A percentile compares a stretch with the other conserved stretches of the same genome.
Conservation (phyloP, 768 basidiomycete genomes). For the Termitomyces sp. region DNA sequence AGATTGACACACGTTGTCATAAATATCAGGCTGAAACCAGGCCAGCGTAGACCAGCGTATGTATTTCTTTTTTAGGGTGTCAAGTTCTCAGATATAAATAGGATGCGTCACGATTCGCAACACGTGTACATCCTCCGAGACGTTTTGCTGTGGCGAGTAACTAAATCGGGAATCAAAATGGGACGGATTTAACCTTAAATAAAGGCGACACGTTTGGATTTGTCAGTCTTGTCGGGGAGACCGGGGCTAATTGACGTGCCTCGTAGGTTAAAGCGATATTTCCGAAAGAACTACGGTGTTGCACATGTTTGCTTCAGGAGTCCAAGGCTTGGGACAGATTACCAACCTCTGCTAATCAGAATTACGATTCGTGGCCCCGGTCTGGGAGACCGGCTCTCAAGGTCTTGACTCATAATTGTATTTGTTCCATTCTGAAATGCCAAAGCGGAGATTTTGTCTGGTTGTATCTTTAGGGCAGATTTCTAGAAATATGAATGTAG, state of each 20-base stretch:
- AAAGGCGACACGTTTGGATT: background rate
- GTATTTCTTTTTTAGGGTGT: too few species aligned
- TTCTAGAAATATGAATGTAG: too few species aligned
- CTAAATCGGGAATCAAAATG: background rate
- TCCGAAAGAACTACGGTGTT: background rate
- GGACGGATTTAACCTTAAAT: background rate
- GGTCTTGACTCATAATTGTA: background rate
- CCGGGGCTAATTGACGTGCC: background rate
- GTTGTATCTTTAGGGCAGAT: background rate
- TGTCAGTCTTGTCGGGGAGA: background rate
- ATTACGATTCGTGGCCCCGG: background rate
- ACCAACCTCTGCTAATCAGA: background rate
- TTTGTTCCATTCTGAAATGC: background rate
- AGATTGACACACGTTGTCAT: too few species aligned
- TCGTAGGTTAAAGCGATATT: background rate
- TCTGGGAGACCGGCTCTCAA: background rate
- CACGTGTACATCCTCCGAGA: background rate
- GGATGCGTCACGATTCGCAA: background rate
- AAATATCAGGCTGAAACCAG: background rate
- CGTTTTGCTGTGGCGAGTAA: background rate
- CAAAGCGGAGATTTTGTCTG: background rate
- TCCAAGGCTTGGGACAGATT: background rate
- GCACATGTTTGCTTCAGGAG: background rate
- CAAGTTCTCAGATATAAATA: background rate
- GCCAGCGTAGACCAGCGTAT: background rate